Conservation (phyloP, 2,329 filamentous ascomycete genomes). For the Aaosphaeria pasadenensis region DNA sequence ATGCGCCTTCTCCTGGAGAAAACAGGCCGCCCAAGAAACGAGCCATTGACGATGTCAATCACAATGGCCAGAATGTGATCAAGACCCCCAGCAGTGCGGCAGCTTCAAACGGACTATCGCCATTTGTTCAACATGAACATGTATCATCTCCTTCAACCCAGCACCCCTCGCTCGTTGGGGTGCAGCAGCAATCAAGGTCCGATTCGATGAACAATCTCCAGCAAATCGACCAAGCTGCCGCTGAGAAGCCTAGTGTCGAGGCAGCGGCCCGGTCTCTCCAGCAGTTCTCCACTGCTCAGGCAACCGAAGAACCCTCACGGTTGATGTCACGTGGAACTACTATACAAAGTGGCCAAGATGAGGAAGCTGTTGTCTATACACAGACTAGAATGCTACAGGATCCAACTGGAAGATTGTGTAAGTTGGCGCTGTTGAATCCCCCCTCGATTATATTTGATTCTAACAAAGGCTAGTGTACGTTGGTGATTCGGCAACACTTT, state of each 20-base stretch:
- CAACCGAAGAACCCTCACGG: constrained; percentile 17
- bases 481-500: constrained; percentile 61
- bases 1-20: constrained; percentile 32
- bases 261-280: constrained; percentile 20
- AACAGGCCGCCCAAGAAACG: constrained; percentile 38
- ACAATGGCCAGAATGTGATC: constrained; percentile 12
- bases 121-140: constrained; percentile 6
- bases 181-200: neutral
- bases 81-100: constrained; percentile 20
- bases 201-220: neutral
- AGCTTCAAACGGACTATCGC: constrained; percentile 11
- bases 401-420: constrained; percentile 55
- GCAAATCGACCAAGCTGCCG: constrained; percentile 10
- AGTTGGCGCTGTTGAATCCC: constrained; percentile 22
- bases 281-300: constrained; percentile 17
- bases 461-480: constrained; percentile 52
- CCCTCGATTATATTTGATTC: neutral
- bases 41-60: constrained; percentile 20
- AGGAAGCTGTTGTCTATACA: constrained; percentile 56
- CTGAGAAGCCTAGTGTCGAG: constrained; percentile 21
- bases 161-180: neutral
- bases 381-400: constrained; percentile 60
- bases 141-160: constrained; percentile 2
- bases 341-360: constrained; percentile 46
- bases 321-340: constrained; percentile 30